phyloP scores from a whole-genome alignment of 257 asterid genomes.

The Capsicum rhomboideum region DNA sequence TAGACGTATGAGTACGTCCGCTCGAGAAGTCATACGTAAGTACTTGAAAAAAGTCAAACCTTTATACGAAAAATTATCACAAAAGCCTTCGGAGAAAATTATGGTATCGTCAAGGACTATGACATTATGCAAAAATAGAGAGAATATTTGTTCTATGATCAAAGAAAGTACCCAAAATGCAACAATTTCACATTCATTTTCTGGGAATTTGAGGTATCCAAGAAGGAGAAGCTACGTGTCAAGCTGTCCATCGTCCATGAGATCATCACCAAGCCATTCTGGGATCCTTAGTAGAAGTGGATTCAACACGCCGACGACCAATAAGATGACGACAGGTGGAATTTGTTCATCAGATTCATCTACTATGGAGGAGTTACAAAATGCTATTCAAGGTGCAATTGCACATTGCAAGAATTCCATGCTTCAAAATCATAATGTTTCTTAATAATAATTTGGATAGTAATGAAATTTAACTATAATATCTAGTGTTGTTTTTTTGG shows the following conservation, averaged over 20 bases:
- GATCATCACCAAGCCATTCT: slow-evolving; percentile 73
- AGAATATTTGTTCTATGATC: background rate
- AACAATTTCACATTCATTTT: slow-evolving; percentile 43
- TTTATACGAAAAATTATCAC: slow-evolving; percentile 62
- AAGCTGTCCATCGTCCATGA: slow-evolving; percentile 87
- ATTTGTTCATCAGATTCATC: slow-evolving; percentile 30
- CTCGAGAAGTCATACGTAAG: slow-evolving; percentile 59
- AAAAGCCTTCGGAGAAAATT: slow-evolving; percentile 26
- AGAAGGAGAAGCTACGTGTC: slow-evolving; percentile 39
- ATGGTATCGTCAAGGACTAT: background rate
- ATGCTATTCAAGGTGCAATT: slow-evolving; percentile 82
- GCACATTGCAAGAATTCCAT: slow-evolving; percentile 85
- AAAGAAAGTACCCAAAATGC: background rate
- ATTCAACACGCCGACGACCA: slow-evolving; percentile 17
- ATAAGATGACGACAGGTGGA: slow-evolving; percentile 7
- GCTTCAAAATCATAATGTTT: slow-evolving; percentile 19
- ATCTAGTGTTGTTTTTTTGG: background rate
- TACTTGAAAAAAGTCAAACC: slow-evolving; percentile 79
- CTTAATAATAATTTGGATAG: slow-evolving; percentile 20
- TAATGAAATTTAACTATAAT: slow-evolving; percentile 21
- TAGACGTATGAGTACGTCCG: slow-evolving; percentile 52
- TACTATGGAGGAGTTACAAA: slow-evolving; percentile 87
- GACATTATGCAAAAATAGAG: background rate
- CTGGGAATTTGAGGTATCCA: slow-evolving; percentile 66
- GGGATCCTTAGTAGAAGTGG: slow-evolving; percentile 31